Percentiles rank a stretch among this genome's conserved stretches.
phyloP scores from a whole-genome alignment of 306 rosid genomes.

The Vicia sativa region DNA sequence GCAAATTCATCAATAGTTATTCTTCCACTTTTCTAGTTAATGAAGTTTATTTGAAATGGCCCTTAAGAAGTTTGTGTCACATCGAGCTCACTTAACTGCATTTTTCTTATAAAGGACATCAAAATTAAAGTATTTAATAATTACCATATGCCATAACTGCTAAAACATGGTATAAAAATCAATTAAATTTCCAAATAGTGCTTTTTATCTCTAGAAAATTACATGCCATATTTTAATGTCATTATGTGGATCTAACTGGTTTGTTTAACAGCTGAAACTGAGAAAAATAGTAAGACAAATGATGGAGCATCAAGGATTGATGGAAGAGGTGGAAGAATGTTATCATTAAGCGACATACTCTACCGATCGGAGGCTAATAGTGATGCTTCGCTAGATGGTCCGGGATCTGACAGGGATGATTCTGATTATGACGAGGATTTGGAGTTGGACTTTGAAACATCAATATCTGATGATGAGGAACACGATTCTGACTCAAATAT shows the following conservation, averaged over 20 bases:
- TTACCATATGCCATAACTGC: conserved; percentile 12
- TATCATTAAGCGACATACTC: conserved; percentile 84
- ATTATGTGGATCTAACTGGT: conserved; percentile 37
- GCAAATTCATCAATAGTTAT: conserved; percentile 21
- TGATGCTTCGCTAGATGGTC: conserved; percentile 87
- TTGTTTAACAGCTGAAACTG: conserved; percentile 70
- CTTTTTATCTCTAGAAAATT: conserved; percentile 6
- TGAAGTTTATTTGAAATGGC: conserved; percentile 22
- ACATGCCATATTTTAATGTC: conserved; percentile 26
- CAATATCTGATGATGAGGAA: conserved; percentile 82
- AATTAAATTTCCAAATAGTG: conserved; percentile 5
- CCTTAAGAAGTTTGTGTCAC: conserved; percentile 12
- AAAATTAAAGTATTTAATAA: background rate
- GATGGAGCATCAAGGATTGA: conserved; percentile 68
- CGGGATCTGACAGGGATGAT: conserved; percentile 87
- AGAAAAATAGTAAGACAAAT: conserved; percentile 59
- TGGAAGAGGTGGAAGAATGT: conserved; percentile 62
- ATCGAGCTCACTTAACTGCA: conserved; percentile 18
- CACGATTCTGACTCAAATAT: conserved; percentile 74
- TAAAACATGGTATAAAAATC: background rate
- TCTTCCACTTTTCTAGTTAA: conserved; percentile 9
- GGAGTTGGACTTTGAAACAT: conserved; percentile 91
- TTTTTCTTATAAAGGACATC: conserved; percentile 15
- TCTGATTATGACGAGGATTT: conserved; percentile 93
- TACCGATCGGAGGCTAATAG: conserved; percentile 81